Evolutionary conservation across 2,329 filamentous ascomycete genomes (phyloP), one percentile per base, ranked within the genome.

Genomic region (Aspergillus udagawae): DNA sequence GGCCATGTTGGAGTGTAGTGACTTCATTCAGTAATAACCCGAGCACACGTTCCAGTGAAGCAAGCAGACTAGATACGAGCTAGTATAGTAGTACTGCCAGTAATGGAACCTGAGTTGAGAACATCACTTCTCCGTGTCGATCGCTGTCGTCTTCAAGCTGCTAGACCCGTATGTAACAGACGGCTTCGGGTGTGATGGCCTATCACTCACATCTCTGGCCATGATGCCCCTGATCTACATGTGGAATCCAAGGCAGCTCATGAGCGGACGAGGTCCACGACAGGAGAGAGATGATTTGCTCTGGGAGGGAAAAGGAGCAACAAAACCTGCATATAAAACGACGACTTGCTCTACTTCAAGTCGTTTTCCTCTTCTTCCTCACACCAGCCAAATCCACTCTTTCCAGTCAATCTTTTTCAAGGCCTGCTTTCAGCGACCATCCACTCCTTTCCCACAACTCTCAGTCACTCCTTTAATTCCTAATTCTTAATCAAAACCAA

Each of bases 401-500:
- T 48, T 59, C 59, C 53, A 64, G 64, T 66, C 67, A 58, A 61
- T 69, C 62, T 23, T 63, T 67, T 54, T 41, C 49, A 35, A 41
- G 51, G 44, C 21, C 48, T 51, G 27, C 54, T 47, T 47, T 45
- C 42, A 45, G 47, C 44, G n/a, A 17, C 20, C 56, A 52, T 47
- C 53, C 59, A 55, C 49, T 66, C 58, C 28, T 59, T 60, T 21
- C 23, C 42, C 35, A 29, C 50, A 52, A 55, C 44, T 44, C 20
- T 27, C 50, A 63, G 58, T 66, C 67, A 64, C 59, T 71, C 42
- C 62, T 56, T 68, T 68, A 57, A 12, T 62, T 56, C 20, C 49
- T 41, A 53, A 52, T 44, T 27, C 25, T 47, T 48, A 55, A 45
- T 47, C 42, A 50, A 55, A 27, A 32, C 41, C 20, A 60, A 63